Evolutionary conservation across 768 basidiomycete species (phyloP), one percentile per base, ranked within the genome.

Genomic region (Auricularia sp.): DNA sequence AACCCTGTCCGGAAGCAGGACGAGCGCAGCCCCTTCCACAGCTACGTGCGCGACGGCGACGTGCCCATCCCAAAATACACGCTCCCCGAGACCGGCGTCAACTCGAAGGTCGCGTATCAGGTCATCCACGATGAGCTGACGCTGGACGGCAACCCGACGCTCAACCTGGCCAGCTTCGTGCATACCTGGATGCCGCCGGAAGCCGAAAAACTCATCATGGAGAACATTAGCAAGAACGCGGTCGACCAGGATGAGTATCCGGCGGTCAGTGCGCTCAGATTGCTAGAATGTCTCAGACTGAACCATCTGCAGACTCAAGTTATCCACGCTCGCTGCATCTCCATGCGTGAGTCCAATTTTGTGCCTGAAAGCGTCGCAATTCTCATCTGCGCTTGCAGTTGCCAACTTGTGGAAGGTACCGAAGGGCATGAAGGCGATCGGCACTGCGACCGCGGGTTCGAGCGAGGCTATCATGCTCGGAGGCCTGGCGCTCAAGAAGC

Each of bases 161-260:
- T 85, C 73, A 87, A 87, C 72, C 76, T 88, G 14, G 86, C 86
- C 16, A 53, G 53, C 18, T 87, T 88, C 66, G 87, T 88, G 6
- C 79, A 85, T 62, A 87, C 86, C 1, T 85, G 82, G 81, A 85
- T 84, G 83, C 80, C 82, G 36, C 75, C 76, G 10, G 68, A 77
- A 47, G 83, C 78, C 33, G 74, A 82, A 66, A 80, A 80, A 67
- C 78, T 87, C 63, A 83, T 86, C 80, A 66, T 78, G 63, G 87
- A 87, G 73, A 86, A 87, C 70, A 77, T 86, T 64, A 77, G 78
- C 70, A 87, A 87, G 73, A 88, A 88, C 71, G 72, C 87, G 36
- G 86, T 87, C 43, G 87, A 87, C 70, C 81, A 83, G 67, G 87
- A 87, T 66, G 87, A 88, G 70, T 88, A 87, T 70, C 86, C 87